A percentile compares a stretch with the other conserved stretches of the same genome.
Evolutionary conservation across 2,329 filamentous ascomycete species (phyloP).

Genomic region (Coniella vitis): DNA sequence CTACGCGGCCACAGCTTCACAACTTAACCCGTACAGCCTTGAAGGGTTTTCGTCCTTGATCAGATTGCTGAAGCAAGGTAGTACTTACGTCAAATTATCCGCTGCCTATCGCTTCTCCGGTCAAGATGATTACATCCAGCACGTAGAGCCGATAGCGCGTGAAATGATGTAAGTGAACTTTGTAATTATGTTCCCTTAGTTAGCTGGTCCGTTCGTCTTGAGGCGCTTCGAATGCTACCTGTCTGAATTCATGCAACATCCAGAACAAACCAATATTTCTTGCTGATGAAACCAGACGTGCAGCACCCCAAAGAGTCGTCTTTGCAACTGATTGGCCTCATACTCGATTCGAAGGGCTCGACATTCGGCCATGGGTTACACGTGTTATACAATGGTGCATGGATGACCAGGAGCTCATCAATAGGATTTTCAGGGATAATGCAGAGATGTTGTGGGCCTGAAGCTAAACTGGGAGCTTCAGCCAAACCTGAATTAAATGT

Average conservation of each 20-base stretch:
- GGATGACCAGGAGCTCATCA: conserved; percentile 33
- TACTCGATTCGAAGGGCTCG: conserved; percentile 50
- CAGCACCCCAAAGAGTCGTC: conserved; percentile 15
- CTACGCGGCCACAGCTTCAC: conserved; percentile 1
- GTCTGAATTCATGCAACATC: background rate
- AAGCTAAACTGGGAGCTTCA: background rate
- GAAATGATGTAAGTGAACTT: conserved; percentile 7
- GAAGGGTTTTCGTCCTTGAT: conserved; percentile 10
- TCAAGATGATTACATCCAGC: conserved; percentile 17
- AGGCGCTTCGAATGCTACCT: background rate
- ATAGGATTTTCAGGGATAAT: conserved; percentile 48
- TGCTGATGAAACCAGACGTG: background rate
- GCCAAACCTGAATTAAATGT: background rate
- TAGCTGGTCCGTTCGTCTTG: background rate
- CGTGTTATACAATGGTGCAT: conserved; percentile 47
- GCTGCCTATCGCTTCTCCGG: conserved; percentile 22
- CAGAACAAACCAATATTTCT: no score
- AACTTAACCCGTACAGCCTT: conserved; percentile 12
- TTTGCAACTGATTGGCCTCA: conserved; percentile 23
- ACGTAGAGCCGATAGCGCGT: conserved; percentile 19
- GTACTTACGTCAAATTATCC: conserved; percentile 23
- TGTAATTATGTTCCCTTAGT: background rate
- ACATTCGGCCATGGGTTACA: conserved; percentile 49
- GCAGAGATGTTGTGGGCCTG: conserved; percentile 41
- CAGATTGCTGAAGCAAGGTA: conserved; percentile 11